Evolutionary conservation across 192 early-diverging fungal genomes (phyloP), one percentile per base, ranked within the genome.

Genomic region (Gaertneriomyces sp.): DNA sequence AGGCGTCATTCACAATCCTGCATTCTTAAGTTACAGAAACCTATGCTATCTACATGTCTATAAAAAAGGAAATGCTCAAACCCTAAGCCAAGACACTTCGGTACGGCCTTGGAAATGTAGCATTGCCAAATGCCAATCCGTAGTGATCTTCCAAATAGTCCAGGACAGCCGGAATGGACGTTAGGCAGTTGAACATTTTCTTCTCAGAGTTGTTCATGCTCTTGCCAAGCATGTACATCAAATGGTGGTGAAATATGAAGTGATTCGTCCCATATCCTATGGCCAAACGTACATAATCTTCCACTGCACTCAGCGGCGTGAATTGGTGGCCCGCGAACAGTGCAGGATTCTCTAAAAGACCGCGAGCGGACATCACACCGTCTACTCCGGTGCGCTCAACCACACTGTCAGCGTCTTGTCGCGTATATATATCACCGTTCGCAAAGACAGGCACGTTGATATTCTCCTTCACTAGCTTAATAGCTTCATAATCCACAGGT

Each of bases 171-270:
- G 94, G 86, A 4, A 85, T 82, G 10, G 87, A 87, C 6, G 88
- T 77, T 51, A 96, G 73, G 19, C 81, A 80, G 70, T 98, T 96
- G 70, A 98, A 96, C n/a, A 87, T 86, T 71, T 87, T 89, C 49
- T 89, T 85, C 60, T 98, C 66, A 57, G 53, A 9, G 40, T 91
- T 46, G 62, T 81, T 85, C 93, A 97, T 93, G 25, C 79, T 53
- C 47, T 80, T 80, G 60, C 96, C 94, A 59, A 93, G 79, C 93
- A 96, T 96, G 74, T 81, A 97, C 91, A 94, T 94, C 33, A 98
- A 60, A 69, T 98, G 96, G 66, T 98, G 96, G 62, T 96, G 94
- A 42, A 93, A 82, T 33, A 98, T 93, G 67, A 89, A 89, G 1
- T 80, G 80, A 38, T 88, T 88, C 16, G 91, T 89, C 38, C 96